Evolutionary conservation across 1,284 basidiomycete species (phyloP).

Genomic region (Ustilago loliicola): DNA sequence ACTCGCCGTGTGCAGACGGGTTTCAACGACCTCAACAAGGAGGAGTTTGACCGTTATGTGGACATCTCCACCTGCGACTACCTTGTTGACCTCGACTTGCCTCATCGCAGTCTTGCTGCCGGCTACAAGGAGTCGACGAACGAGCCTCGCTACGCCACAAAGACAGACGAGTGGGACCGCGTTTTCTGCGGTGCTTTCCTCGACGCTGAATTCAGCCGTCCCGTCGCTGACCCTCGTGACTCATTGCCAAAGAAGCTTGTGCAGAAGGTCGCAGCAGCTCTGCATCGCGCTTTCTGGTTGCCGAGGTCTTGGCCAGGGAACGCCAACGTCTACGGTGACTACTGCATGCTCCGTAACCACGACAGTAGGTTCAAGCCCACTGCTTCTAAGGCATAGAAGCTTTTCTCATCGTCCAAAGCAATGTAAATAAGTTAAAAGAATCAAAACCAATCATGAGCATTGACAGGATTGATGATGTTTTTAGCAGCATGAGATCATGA

Average conservation of each 20-base stretch:
- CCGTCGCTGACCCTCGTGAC: slow-evolving; percentile 22
- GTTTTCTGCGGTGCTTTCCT: slow-evolving; percentile 61
- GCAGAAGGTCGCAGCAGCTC: slow-evolving; percentile 23
- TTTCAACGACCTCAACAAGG: slow-evolving; percentile 89
- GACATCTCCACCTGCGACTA: slow-evolving; percentile 62
- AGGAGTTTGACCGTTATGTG: slow-evolving; percentile 85
- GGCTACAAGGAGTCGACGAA: slow-evolving; percentile 13
- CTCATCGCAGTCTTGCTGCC: slow-evolving; percentile 35
- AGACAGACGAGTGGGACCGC: slow-evolving; percentile 46
- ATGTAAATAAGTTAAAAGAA: slow-evolving; percentile 5
- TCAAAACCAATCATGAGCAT: background rate
- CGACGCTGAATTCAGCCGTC: slow-evolving; percentile 57
- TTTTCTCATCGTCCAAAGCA: background rate
- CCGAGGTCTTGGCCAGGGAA: slow-evolving; percentile 50
- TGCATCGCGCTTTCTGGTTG: slow-evolving; percentile 61
- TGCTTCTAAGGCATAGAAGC: background rate
- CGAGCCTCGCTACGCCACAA: slow-evolving; percentile 54
- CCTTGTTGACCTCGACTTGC: slow-evolving; percentile 62
- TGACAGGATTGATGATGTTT: background rate
- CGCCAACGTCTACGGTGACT: slow-evolving; percentile 58
- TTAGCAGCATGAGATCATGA: background rate
- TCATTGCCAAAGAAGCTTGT: slow-evolving; percentile 4
- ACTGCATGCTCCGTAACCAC: slow-evolving; percentile 55
- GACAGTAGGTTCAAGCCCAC: slow-evolving; percentile 21
- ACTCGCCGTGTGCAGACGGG: slow-evolving; percentile 78